Conservation (phyloP, 2,329 filamentous ascomycete genomes). For the Metarhizium humberi region DNA sequence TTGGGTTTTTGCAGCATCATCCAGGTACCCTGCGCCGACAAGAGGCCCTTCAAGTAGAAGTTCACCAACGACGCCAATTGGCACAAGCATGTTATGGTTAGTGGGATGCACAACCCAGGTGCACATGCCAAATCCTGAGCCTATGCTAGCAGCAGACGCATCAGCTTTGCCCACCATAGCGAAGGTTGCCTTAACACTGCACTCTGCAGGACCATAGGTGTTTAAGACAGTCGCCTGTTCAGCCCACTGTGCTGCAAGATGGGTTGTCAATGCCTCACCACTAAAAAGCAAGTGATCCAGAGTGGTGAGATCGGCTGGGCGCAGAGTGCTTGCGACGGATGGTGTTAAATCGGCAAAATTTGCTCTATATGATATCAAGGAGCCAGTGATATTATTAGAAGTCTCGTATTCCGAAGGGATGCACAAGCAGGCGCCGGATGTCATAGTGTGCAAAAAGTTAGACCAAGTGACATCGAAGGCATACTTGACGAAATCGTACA, state of each 20-base stretch:
- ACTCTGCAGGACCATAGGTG: conserved; percentile 6
- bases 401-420: conserved; percentile 26
- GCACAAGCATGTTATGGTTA: conserved; percentile 12
- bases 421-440: conserved; percentile 6
- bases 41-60: conserved; percentile 31
- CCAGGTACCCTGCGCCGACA: conserved; percentile 39
- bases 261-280: conserved; percentile 2
- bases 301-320: not conserved
- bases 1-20: conserved; percentile 33
- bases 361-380: conserved; percentile 26
- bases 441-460: conserved; percentile 6
- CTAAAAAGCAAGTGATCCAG: conserved; percentile 1
- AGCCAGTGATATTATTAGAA: conserved; percentile 33
- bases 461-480: conserved; percentile 8
- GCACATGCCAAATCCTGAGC: conserved; percentile 1
- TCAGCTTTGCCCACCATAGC: not conserved
- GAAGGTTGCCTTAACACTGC: conserved; percentile 3
- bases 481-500: conserved; percentile 6
- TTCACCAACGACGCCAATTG: conserved; percentile 25
- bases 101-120: conserved; percentile 4
- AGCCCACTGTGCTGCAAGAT: conserved; percentile 2
- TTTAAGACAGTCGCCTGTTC: not conserved
- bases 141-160: conserved; percentile 1
- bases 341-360: conserved; percentile 38
- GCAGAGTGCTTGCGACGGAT: conserved; percentile 25